Evolutionary conservation across 164 flowering plant species (phyloP).

Genomic region (Dillenia suffruticosa): DNA sequence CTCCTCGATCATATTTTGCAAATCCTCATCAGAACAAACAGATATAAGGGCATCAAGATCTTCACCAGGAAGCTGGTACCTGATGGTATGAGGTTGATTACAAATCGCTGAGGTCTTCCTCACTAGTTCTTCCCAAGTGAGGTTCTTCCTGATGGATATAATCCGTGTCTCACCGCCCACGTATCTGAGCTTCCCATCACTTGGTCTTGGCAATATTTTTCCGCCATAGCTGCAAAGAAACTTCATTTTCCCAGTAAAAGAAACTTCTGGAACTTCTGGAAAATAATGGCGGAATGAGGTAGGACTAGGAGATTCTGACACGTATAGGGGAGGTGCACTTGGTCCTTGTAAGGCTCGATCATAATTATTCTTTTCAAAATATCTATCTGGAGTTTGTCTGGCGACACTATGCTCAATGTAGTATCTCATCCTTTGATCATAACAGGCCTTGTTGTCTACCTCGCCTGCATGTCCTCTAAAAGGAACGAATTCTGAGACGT

Average conservation of each 20-base stretch:
- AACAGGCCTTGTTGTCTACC: constrained; percentile 21
- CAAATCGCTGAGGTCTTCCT: constrained; percentile 54
- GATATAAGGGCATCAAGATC: constrained; percentile 91
- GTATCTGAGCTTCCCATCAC: constrained; percentile 80
- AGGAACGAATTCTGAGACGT: constrained; percentile 11
- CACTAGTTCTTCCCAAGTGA: constrained; percentile 47
- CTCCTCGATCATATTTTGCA: constrained; percentile 81
- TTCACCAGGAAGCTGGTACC: constrained; percentile 91
- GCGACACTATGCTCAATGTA: constrained; percentile 21
- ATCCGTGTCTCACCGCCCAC: constrained; percentile 90
- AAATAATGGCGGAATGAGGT: constrained; percentile 15
- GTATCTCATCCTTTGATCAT: constrained; percentile 19
- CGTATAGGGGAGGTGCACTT: constrained; percentile 14
- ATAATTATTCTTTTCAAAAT: constrained; percentile 16
- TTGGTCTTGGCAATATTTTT: constrained; percentile 72
- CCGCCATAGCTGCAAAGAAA: constrained; percentile 93
- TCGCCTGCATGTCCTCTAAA: constrained; percentile 10
- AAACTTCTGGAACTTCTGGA: constrained; percentile 27
- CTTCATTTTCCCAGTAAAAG: constrained; percentile 51
- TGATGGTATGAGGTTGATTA: constrained; percentile 58
- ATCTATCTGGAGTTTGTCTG: constrained; percentile 17
- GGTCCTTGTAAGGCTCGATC: constrained; percentile 18
- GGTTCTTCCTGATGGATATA: constrained; percentile 46
- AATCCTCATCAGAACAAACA: constrained; percentile 82
- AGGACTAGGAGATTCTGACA: constrained; percentile 27